Conservation (phyloP, 2,329 filamentous ascomycete genomes). For the Elsinoe ampelina region DNA sequence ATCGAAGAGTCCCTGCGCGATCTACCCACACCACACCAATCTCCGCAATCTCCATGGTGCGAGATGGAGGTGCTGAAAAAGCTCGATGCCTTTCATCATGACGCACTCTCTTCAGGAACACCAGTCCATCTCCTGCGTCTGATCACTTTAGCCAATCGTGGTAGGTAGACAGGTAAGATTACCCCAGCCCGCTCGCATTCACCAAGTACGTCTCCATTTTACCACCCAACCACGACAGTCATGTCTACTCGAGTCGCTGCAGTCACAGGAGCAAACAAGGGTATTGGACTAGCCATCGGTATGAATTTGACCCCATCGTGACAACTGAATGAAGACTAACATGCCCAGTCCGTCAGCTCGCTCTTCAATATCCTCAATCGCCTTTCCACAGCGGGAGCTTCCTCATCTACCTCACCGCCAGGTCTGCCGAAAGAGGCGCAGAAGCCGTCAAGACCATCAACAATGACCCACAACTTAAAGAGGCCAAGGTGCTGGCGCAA, state of each 20-base stretch:
- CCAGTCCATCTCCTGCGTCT: neutral
- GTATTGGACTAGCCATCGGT: conserved; percentile 42
- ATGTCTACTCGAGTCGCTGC: conserved; percentile 35
- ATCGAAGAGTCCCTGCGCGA: neutral
- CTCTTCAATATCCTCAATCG: conserved; percentile 44
- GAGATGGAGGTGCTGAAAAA: neutral
- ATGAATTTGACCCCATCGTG: conserved; percentile 8
- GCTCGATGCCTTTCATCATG: conserved; percentile 6
- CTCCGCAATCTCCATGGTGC: neutral
- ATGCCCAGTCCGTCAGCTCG: conserved; percentile 41
- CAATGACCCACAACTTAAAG: conserved; percentile 36
- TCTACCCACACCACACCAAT: neutral
- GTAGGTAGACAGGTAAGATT: neutral
- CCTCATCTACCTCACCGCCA: conserved; percentile 46
- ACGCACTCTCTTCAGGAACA: conserved; percentile 4
- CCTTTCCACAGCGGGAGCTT: conserved; percentile 39
- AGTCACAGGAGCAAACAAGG: conserved; percentile 49
- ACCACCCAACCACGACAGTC: neutral
- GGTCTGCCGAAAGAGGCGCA: conserved; percentile 40
- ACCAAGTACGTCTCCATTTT: neutral
- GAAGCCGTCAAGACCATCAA: conserved; percentile 37
- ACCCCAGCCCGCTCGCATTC: neutral
- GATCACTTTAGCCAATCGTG: neutral
- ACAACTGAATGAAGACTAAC: neutral
- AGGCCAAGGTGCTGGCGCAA: conserved; percentile 36